phyloP scores from a whole-genome alignment of 768 basidiomycete genomes.

The Boletus vermiculosoides region DNA sequence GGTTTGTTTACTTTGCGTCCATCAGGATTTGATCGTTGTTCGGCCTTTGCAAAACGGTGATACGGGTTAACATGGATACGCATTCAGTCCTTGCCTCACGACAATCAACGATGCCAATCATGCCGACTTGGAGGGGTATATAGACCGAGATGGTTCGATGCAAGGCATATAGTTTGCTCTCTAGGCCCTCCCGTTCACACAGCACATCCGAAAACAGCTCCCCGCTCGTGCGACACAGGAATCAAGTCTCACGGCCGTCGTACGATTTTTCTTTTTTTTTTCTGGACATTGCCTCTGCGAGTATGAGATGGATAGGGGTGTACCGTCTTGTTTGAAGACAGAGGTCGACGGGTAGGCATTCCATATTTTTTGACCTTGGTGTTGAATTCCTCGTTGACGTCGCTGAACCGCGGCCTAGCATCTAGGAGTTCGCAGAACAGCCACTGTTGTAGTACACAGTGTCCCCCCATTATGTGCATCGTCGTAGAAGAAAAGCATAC shows the following conservation, averaged over 20 bases:
- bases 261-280: background rate
- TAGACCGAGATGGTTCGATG: background rate
- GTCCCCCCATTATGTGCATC: background rate
- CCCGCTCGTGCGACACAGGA: background rate
- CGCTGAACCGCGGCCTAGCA: too few relatives aligned
- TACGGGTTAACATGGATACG: conserved; percentile 8
- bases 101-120: conserved; percentile 5
- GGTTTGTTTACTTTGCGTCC: too few relatives aligned
- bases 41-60: background rate
- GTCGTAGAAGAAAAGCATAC: background rate
- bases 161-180: background rate
- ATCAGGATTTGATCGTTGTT: background rate
- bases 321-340: background rate
- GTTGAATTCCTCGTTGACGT: background rate
- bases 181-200: background rate
- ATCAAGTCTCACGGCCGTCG: background rate
- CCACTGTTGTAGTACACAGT: background rate
- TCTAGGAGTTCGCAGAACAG: background rate
- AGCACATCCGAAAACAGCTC: background rate
- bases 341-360: background rate
- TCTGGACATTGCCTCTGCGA: background rate
- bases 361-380: background rate
- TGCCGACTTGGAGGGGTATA: background rate
- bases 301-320: too few relatives aligned
- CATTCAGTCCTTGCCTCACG: background rate